Conservation (phyloP, 2,329 filamentous ascomycete genomes). For the Coniochaeta sp. region DNA sequence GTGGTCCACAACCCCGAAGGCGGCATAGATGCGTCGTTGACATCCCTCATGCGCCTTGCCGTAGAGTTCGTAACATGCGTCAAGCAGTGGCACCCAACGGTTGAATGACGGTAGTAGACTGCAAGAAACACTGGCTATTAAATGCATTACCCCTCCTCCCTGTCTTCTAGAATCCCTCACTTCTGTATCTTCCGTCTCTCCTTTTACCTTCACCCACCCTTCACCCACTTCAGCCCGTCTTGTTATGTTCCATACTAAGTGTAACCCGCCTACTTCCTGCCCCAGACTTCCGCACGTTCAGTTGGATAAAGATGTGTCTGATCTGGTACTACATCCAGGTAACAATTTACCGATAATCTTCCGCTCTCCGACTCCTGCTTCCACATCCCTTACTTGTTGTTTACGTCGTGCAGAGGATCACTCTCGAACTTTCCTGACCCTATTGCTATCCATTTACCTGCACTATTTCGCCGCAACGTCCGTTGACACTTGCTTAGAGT, state of each 20-base stretch:
- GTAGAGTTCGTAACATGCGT: neutral
- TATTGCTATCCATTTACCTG: neutral
- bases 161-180: neutral
- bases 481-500: conserved; percentile 24
- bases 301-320: neutral
- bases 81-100: neutral
- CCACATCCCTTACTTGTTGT: neutral
- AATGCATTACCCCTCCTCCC: neutral
- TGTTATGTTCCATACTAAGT: neutral
- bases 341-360: neutral
- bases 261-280: neutral
- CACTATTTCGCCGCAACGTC: neutral
- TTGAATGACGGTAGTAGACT: neutral
- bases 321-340: neutral
- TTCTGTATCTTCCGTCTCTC: neutral
- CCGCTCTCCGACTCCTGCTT: neutral
- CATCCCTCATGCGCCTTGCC: neutral
- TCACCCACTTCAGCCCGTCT: neutral
- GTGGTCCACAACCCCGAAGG: neutral
- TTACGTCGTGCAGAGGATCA: neutral
- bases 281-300: neutral
- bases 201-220: neutral
- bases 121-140: neutral
- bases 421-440: neutral
- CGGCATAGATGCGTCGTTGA: neutral